Percentiles rank a stretch among this genome's conserved stretches.
Conservation (phyloP, 345 rosid species). For the Hypericum androsaemum region DNA sequence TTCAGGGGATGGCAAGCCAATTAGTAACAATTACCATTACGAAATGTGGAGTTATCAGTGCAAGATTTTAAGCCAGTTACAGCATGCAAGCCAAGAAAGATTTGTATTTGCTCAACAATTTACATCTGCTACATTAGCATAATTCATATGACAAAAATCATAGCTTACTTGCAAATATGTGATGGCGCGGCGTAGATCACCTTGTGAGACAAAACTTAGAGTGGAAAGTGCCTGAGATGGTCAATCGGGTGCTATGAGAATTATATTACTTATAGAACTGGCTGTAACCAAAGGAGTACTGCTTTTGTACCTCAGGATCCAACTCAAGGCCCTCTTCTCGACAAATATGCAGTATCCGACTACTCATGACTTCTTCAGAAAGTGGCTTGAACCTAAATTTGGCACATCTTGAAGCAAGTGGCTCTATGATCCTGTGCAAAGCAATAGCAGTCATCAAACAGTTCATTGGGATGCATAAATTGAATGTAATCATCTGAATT, state of each 20-base stretch:
- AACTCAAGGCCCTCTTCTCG: constrained; percentile 70
- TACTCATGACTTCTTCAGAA: constrained; percentile 79
- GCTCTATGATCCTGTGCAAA: constrained; percentile 70
- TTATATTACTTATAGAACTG: constrained; percentile 5
- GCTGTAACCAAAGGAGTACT: too few relatives aligned
- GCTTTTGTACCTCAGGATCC: constrained; percentile 48
- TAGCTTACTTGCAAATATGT: constrained; percentile 75
- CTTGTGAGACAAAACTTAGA: constrained; percentile 79
- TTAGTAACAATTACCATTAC: too few relatives aligned
- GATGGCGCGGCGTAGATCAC: constrained; percentile 96
- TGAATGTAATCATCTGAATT: too few relatives aligned
- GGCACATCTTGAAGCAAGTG: constrained; percentile 98
- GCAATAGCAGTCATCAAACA: neutral
- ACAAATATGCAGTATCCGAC: constrained; percentile 74
- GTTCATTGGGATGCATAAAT: neutral
- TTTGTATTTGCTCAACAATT: too few relatives aligned
- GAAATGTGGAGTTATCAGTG: too few relatives aligned
- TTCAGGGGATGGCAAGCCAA: too few relatives aligned
- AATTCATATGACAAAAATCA: constrained; percentile 1
- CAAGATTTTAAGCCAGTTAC: too few relatives aligned
- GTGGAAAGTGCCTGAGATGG: constrained; percentile 66
- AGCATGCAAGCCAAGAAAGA: too few relatives aligned
- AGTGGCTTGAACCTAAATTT: constrained; percentile 98
- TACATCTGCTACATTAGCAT: neutral
- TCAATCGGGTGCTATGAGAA: constrained; percentile 8